Conservation (phyloP, 176 grass and related monocot species). For the Luzula sylvatica region DNA sequence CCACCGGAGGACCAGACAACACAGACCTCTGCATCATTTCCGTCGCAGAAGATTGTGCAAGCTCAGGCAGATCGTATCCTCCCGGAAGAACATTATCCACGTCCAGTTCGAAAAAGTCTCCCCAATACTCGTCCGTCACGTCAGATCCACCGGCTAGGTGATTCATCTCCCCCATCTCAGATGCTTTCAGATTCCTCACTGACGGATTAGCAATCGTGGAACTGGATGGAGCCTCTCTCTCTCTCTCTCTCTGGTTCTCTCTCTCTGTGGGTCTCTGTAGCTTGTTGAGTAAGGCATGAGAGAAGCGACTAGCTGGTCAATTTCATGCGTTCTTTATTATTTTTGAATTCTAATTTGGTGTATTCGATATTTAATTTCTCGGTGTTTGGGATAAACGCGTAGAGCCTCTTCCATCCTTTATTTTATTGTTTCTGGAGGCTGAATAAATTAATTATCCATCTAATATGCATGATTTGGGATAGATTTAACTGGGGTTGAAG, state of each 20-base stretch:
- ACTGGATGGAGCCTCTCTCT: neutral
- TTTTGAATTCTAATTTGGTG: neutral
- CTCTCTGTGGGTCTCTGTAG: neutral
- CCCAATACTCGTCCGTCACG: constrained; percentile 5
- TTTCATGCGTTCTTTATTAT: neutral
- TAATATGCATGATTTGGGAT: no score
- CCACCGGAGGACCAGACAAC: neutral
- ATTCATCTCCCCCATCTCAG: neutral
- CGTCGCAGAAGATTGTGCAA: neutral
- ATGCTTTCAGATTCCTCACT: neutral
- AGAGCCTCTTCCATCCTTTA: neutral
- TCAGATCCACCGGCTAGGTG: neutral
- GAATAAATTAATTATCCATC: no score
- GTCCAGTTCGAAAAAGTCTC: neutral
- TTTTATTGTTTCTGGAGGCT: no score
- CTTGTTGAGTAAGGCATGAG: constrained; percentile 9
- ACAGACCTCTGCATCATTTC: neutral
- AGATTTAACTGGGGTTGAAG: no score
- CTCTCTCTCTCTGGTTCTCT: neutral
- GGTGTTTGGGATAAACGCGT: constrained; percentile 13
- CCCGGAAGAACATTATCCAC: neutral
- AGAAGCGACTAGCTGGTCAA: neutral
- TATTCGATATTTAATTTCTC: neutral
- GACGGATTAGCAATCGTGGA: neutral
- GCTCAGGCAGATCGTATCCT: neutral